phyloP scores from a whole-genome alignment of 2,329 filamentous ascomycete genomes.

The Thelonectria olida region DNA sequence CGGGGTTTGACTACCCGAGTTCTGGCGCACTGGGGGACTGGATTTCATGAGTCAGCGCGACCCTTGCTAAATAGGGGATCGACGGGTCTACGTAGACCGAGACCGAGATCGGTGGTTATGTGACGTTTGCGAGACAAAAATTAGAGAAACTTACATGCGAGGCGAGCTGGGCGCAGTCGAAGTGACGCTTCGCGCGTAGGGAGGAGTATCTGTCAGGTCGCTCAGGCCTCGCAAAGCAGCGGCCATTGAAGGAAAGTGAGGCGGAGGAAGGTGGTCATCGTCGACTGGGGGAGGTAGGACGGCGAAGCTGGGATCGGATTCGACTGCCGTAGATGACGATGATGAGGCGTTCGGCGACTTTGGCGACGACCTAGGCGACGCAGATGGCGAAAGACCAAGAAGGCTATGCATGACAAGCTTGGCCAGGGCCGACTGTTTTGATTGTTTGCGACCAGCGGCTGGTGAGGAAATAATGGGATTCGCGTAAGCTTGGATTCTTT shows the following conservation, averaged over 20 bases:
- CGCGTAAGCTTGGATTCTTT: slow-evolving; percentile 24
- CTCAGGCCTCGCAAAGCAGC: slow-evolving; percentile 54
- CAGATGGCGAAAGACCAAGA: slow-evolving; percentile 43
- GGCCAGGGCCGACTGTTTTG: slow-evolving; percentile 53
- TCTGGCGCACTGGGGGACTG: slow-evolving; percentile 75
- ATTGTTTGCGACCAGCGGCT: slow-evolving; percentile 48
- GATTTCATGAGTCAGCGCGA: slow-evolving; percentile 34
- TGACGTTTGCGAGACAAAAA: slow-evolving; percentile 26
- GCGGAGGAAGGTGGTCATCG: slow-evolving; percentile 43
- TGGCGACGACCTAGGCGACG: slow-evolving; percentile 40
- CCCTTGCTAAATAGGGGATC: slow-evolving; percentile 25
- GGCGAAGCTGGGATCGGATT: slow-evolving; percentile 45
- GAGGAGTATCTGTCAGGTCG: slow-evolving; percentile 61
- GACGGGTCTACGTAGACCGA: slow-evolving; percentile 35
- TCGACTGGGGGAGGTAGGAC: slow-evolving; percentile 47
- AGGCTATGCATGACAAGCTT: slow-evolving; percentile 58
- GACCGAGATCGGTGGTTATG: slow-evolving; percentile 33
- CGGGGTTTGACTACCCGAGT: slow-evolving; percentile 81
- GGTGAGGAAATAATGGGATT: slow-evolving; percentile 19
- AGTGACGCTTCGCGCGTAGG: slow-evolving; percentile 64
- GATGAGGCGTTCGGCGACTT: slow-evolving; percentile 40
- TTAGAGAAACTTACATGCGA: slow-evolving; percentile 59
- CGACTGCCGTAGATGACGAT: slow-evolving; percentile 42
- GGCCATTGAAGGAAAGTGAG: slow-evolving; percentile 49
- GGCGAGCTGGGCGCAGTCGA: slow-evolving; percentile 69